Evolutionary conservation across 306 rosid species (phyloP).

Genomic region (Begonia fuchsioides): DNA sequence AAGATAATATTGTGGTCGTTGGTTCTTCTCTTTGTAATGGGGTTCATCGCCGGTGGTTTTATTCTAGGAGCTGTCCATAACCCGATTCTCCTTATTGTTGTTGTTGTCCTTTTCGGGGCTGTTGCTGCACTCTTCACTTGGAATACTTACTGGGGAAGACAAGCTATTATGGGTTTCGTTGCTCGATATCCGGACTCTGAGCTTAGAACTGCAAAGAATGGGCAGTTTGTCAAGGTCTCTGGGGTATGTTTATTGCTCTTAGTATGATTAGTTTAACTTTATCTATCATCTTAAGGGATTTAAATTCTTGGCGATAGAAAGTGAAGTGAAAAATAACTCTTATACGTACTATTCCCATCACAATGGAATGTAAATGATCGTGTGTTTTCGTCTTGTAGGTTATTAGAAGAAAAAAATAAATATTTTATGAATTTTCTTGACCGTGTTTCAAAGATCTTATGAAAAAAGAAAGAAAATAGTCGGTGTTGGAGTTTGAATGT

Average conservation of each 20-base stretch:
- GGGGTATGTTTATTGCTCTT: conserved; percentile 50
- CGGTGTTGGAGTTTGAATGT: too few relatives aligned
- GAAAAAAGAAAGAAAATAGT: too few relatives aligned
- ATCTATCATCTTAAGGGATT: too few relatives aligned
- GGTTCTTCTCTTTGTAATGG: conserved; percentile 88
- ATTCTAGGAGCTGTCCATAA: conserved; percentile 95
- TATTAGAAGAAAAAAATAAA: too few relatives aligned
- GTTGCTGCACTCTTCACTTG: conserved; percentile 80
- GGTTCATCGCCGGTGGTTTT: conserved; percentile 94
- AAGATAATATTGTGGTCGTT: conserved; percentile 92
- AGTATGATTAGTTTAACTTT: too few relatives aligned
- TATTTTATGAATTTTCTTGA: too few relatives aligned
- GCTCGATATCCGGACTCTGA: conserved; percentile 84
- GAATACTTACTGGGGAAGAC: conserved; percentile 88
- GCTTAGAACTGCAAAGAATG: conserved; percentile 93
- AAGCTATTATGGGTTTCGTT: conserved; percentile 63
- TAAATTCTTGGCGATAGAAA: too few relatives aligned
- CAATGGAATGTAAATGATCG: too few relatives aligned
- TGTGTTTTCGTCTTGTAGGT: too few relatives aligned
- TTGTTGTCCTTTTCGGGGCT: conserved; percentile 53
- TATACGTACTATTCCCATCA: too few relatives aligned
- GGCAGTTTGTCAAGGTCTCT: conserved; percentile 95
- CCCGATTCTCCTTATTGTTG: conserved; percentile 81
- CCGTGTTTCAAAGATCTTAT: too few relatives aligned
- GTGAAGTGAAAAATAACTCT: too few relatives aligned